Percentiles rank a stretch among this genome's conserved stretches.
Conservation (phyloP, 805 yeast genomes). For the Cyberlindnera petersonii region DNA sequence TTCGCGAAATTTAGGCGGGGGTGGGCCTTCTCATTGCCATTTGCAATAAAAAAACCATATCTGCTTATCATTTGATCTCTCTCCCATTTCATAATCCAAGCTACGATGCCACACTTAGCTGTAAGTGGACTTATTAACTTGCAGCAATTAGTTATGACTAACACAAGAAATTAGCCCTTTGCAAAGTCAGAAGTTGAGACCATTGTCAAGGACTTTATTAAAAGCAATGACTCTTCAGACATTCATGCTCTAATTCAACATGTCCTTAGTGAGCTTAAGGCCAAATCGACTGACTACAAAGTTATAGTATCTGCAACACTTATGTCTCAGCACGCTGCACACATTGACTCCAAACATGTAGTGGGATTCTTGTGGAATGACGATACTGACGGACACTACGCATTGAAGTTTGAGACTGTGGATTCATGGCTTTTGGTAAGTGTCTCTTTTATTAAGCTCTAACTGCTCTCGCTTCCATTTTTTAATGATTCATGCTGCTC, state of each 20-base stretch:
- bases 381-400: constrained; percentile 14
- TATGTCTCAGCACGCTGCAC: neutral
- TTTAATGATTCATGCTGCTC: neutral
- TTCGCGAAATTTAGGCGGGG: no score
- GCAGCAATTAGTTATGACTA: no score
- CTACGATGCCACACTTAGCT: no score
- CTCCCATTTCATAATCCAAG: no score
- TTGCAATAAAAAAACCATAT: no score
- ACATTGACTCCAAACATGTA: constrained; percentile 2
- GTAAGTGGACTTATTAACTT: no score
- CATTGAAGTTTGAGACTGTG: constrained; percentile 2
- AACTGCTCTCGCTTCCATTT: neutral
- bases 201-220: constrained; percentile 3
- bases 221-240: constrained; percentile 2
- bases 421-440: constrained; percentile 8
- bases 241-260: constrained; percentile 4
- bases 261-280: constrained; percentile 4
- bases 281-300: constrained; percentile 9
- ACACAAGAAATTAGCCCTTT: no score
- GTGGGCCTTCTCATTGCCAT: no score
- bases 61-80: no score
- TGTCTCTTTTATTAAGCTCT: constrained; percentile 11
- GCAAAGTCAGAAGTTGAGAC: constrained; percentile 6
- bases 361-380: constrained; percentile 13
- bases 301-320: constrained; percentile 6